Evolutionary conservation across 2,329 filamentous ascomycete genomes (phyloP).

Genomic region (Colletotrichum spaethianum): DNA sequence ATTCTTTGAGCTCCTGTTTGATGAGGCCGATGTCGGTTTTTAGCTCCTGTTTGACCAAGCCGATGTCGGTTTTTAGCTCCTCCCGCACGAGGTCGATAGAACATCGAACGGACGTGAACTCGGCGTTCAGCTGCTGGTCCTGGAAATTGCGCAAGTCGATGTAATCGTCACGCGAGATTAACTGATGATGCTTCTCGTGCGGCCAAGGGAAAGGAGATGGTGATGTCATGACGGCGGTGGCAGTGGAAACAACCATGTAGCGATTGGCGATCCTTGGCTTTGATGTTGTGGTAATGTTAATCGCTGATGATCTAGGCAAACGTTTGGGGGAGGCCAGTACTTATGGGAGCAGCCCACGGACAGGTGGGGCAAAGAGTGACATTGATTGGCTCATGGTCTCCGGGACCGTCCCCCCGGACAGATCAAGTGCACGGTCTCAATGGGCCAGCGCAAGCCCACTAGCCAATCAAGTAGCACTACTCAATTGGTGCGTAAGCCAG

Average conservation of each 20-base stretch:
- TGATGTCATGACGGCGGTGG: background rate
- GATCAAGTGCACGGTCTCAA: background rate
- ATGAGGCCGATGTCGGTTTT: background rate
- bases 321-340: background rate
- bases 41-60: constrained; percentile 1
- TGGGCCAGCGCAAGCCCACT: background rate
- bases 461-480: background rate
- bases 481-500: too few species aligned
- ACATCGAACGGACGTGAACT: background rate
- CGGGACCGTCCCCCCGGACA: background rate
- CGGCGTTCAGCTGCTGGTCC: background rate
- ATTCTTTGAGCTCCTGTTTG: background rate
- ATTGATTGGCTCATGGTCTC: too few species aligned
- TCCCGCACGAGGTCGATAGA: background rate
- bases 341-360: background rate
- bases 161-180: background rate
- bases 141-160: constrained; percentile 1
- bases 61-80: too few species aligned
- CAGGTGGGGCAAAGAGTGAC: background rate
- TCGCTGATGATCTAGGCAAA: background rate
- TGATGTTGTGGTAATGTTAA: background rate
- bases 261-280: background rate
- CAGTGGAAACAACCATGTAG: background rate
- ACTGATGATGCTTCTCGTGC: too few species aligned
- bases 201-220: background rate